These are phyloP conservation scores for Medicago lupulina DNA, from an alignment of 306 rosid species.

Conservation along the genomic window DNA sequence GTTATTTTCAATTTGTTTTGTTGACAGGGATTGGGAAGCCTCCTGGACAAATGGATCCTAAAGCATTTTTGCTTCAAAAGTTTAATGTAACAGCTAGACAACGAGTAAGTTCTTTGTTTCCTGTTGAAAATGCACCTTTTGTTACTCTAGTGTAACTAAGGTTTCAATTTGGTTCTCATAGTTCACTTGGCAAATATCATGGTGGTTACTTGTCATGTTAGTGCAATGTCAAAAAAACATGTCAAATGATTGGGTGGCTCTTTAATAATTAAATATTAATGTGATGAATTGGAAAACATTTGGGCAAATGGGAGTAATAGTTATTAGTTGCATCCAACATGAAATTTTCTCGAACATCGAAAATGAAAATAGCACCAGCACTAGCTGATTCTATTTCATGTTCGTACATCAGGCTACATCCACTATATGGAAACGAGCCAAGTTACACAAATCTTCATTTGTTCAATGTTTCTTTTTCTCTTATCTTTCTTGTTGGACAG, in stretches of 20 bases:
- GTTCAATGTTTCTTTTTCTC: neutral
- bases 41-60: slow-evolving; percentile 99
- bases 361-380: no score
- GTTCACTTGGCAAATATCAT: slow-evolving; percentile 18
- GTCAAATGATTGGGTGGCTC: slow-evolving; percentile 24
- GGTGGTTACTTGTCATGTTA: neutral
- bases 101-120: slow-evolving; percentile 62
- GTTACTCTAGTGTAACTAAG: slow-evolving; percentile 12
- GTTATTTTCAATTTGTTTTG: slow-evolving; percentile 33
- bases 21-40: slow-evolving; percentile 83
- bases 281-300: neutral
- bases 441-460: slow-evolving; percentile 23
- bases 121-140: slow-evolving; percentile 22
- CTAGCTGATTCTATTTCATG: slow-evolving; percentile 1
- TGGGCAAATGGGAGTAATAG: slow-evolving; percentile 9
- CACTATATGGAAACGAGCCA: slow-evolving; percentile 9
- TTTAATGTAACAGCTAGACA: slow-evolving; percentile 76
- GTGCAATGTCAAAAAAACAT: slow-evolving; percentile 14
- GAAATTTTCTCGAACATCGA: neutral
- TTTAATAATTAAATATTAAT: slow-evolving; percentile 1
- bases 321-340: slow-evolving; percentile 3
- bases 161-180: slow-evolving; percentile 20
- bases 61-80: slow-evolving; percentile 91
- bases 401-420: slow-evolving; percentile 6
- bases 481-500: slow-evolving; percentile 42